Evolutionary conservation across 202 grass and related monocot species (phyloP), one percentile per base, ranked within the genome.

Genomic region (Schoenoplectus tabernaemontani): DNA sequence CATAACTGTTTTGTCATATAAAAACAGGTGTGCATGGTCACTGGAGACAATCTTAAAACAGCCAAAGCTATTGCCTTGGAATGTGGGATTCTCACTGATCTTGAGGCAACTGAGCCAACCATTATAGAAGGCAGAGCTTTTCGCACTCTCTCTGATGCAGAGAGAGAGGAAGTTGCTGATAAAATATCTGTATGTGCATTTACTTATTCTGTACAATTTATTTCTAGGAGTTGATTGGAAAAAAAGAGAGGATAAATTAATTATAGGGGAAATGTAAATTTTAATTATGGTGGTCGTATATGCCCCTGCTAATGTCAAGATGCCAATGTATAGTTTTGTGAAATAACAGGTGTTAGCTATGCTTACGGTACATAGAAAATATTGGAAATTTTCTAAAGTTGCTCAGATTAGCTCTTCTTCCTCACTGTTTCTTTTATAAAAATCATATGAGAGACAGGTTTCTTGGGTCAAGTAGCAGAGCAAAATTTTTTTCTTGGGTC

Each of bases 61-160:
- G 96, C 96, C 2, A 95, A 91, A 87, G 88, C 96, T 67, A 99
- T 99, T 76, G 90, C 96, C 50, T 90, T 99, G 50, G 96, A 99
- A 60, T 99, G 96, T n/a, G 96, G 96, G 41, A 93, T 99, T 85
- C 90, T 99, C 84, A 85, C 73, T 43, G 90, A 99, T 86, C 83
- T 85, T 2, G 84, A 92, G 64, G 96, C 86, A 57, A 83, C 78
- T 4, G 85, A 99, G 54, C 91, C 91, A 60, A 50, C 59, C 41
- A 39, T 99, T 26, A 99, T 99, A 33, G 91, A 95, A 83, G 96
- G 96, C 48, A 95, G 80, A 50, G 58, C 83, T 7, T 99, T 99
- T 53, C 86, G 96, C 26, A 82, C 22, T 0, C 65, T 87, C 17
- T 82, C 91, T 79, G 95, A 92, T 78, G 82, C 59, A 53, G 88